Conservation (phyloP, 768 basidiomycete genomes). For the Lactarius pseudohatsudake region DNA sequence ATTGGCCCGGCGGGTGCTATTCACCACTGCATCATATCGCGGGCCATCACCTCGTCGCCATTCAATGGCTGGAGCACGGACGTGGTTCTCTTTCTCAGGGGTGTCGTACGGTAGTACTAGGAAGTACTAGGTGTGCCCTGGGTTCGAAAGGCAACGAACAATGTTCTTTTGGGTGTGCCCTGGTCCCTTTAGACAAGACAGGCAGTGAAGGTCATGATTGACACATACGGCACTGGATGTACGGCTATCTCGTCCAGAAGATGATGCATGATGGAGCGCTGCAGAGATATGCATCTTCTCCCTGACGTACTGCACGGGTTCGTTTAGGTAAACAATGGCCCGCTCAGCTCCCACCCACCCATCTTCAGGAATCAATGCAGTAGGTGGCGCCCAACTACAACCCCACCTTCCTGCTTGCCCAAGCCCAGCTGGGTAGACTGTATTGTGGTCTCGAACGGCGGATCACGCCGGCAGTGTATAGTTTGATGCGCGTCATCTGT, state of each 20-base stretch:
- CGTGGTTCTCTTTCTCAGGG: background rate
- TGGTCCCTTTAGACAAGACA: background rate
- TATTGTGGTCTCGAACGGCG: slow-evolving; percentile 1
- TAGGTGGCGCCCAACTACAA: background rate
- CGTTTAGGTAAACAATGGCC: slow-evolving; percentile 5
- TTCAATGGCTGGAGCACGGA: background rate
- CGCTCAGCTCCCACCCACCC: background rate
- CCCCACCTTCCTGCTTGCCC: background rate
- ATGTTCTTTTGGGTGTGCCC: background rate
- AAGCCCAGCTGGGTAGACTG: background rate
- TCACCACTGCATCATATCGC: background rate
- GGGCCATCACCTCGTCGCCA: background rate
- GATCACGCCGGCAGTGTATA: slow-evolving; percentile 6
- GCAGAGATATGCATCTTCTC: background rate
- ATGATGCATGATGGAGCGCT: background rate
- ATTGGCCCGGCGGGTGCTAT: too few species aligned
- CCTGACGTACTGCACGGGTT: slow-evolving; percentile 13
- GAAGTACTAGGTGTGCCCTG: too few species aligned
- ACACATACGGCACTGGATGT: slow-evolving; percentile 6
- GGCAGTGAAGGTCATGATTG: background rate
- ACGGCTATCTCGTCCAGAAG: background rate
- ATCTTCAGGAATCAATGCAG: background rate
- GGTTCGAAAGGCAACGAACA: background rate
- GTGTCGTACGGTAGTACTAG: too few species aligned
- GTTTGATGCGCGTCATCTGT: background rate